A percentile compares a stretch with the other conserved stretches of the same genome.
These are phyloP conservation scores for Crithidia acanthocephali DNA, from an alignment of 208 protist genomes.

Conservation along the genomic window DNA sequence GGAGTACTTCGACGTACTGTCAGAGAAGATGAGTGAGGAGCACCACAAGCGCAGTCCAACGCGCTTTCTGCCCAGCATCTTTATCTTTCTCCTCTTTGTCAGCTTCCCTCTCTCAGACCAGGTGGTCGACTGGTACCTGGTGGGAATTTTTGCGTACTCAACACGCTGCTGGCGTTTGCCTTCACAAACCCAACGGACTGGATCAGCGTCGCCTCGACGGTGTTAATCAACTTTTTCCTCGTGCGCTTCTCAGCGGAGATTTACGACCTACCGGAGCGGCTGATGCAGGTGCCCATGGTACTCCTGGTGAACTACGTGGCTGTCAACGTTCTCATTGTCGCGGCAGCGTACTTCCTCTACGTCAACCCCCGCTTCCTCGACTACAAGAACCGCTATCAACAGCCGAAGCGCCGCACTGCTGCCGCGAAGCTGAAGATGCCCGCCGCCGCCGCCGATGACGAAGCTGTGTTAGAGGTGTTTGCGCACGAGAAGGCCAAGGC, in stretches of 20 bases:
- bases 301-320: conserved; percentile 38
- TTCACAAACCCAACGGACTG: conserved; percentile 58
- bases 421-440: conserved; percentile 1
- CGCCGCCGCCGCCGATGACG: conserved; percentile 6
- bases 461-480: conserved; percentile 50
- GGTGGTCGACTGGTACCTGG: conserved; percentile 78
- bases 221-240: conserved; percentile 65
- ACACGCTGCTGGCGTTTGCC: conserved; percentile 49
- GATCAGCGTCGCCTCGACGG: conserved; percentile 49
- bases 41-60: conserved; percentile 21
- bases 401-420: neutral
- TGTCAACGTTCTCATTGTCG: conserved; percentile 37
- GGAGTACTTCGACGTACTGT: conserved; percentile 55
- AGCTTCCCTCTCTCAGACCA: conserved; percentile 82
- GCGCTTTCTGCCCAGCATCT: conserved; percentile 66
- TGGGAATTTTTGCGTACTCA: conserved; percentile 58
- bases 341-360: conserved; percentile 57
- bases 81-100: conserved; percentile 79
- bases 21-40: conserved; percentile 32
- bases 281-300: conserved; percentile 34
- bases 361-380: conserved; percentile 48
- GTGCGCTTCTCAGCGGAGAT: conserved; percentile 60
- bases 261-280: conserved; percentile 51
- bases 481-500: conserved; percentile 37
- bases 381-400: conserved; percentile 8